Conservation (phyloP, 371 early-diverging fungal genomes). For the Dipsacomyces acuminosporus region DNA sequence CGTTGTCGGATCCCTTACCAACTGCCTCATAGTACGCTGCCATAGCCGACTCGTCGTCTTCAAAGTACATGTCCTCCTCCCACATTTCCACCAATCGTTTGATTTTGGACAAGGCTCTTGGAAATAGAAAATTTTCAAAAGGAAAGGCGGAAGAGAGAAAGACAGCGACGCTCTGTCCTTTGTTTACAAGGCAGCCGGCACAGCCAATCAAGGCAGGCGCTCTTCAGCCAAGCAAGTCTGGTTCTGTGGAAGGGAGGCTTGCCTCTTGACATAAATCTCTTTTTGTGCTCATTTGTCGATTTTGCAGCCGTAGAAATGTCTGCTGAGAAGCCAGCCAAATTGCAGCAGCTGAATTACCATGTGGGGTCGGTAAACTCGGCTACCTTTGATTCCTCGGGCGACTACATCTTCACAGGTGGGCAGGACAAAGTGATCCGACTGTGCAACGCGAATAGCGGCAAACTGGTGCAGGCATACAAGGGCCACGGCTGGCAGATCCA, state of each 20-base stretch:
- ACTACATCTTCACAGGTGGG: constrained; percentile 74
- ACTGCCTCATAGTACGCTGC: constrained; percentile 36
- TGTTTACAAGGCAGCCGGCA: background rate
- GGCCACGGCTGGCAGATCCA: constrained; percentile 86
- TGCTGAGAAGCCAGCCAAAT: constrained; percentile 34
- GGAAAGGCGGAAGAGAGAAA: no score
- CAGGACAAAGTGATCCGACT: constrained; percentile 72
- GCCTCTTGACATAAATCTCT: no score
- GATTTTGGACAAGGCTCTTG: no score
- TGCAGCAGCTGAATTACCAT: constrained; percentile 52
- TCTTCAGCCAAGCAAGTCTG: no score
- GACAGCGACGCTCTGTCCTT: background rate
- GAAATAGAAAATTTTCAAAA: no score
- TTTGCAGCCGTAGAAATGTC: no score
- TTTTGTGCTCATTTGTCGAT: no score
- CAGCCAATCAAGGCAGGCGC: background rate
- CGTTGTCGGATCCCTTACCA: background rate
- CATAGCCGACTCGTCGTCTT: constrained; percentile 44
- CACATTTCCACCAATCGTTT: no score
- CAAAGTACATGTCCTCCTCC: constrained; percentile 36
- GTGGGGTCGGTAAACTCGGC: constrained; percentile 61
- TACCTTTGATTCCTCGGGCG: constrained; percentile 63
- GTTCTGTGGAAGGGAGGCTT: no score
- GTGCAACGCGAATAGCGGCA: constrained; percentile 71
- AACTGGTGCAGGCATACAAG: constrained; percentile 68